These are phyloP conservation scores for Vitis rotundifolia DNA, from an alignment of 164 flowering plant genomes.

Conservation along the genomic window DNA sequence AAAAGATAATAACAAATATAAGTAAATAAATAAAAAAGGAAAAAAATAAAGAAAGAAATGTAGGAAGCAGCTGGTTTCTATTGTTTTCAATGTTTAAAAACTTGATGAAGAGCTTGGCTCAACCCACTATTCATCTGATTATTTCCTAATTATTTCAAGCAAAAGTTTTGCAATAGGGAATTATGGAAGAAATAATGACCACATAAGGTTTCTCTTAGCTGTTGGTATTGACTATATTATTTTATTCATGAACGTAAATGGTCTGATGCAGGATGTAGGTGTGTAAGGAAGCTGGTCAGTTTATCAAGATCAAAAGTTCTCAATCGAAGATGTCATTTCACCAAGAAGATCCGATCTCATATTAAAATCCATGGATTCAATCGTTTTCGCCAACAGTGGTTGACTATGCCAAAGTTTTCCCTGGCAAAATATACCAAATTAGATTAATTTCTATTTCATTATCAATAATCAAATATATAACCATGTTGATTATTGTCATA, in stretches of 20 bases:
- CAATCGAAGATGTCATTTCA: slow-evolving; percentile 33
- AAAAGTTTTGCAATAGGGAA: too few species aligned
- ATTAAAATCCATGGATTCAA: slow-evolving; percentile 57
- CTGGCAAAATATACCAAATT: slow-evolving; percentile 47
- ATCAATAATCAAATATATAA: neutral
- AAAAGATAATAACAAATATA: neutral
- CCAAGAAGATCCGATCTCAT: slow-evolving; percentile 50
- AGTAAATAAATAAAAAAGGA: neutral
- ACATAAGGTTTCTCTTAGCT: neutral
- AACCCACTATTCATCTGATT: neutral
- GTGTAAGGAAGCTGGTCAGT: slow-evolving; percentile 34
- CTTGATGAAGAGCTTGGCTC: neutral
- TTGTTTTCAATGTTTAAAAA: neutral
- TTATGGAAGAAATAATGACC: neutral
- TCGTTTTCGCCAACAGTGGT: slow-evolving; percentile 53
- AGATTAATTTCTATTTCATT: slow-evolving; percentile 20
- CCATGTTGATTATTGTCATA: too few species aligned
- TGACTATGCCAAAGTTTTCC: slow-evolving; percentile 47
- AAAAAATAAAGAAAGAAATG: neutral
- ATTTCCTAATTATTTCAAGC: too few species aligned
- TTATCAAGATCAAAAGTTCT: slow-evolving; percentile 40
- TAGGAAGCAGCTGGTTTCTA: neutral
- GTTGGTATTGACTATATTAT: neutral
- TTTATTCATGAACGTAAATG: neutral
- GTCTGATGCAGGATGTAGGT: slow-evolving; percentile 44